Evolutionary conservation across 2,329 filamentous ascomycete genomes (phyloP), one percentile per base, ranked within the genome.

Genomic region (Alternaria arbusti): DNA sequence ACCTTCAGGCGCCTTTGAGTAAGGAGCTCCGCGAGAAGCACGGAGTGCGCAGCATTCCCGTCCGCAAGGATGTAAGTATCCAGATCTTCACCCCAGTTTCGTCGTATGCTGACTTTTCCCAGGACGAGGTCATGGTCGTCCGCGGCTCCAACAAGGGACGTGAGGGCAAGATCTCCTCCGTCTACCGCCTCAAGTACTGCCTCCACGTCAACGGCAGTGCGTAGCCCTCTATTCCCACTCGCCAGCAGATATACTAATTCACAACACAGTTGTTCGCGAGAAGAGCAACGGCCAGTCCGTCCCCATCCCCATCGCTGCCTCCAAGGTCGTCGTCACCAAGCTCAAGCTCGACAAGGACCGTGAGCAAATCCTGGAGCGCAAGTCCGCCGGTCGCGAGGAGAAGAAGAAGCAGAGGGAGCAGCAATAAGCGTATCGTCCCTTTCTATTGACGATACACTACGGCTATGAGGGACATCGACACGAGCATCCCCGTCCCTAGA

Each of bases 1-100:
- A 64, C 67, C 65, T 71, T 66, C 72, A 79, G 76, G 79, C 78
- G 71, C 78, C 78, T 61, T 69, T 80, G 70, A 79, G 78, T 78
- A 80, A 97, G 89, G 96, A 99, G 88, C 90, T 99, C 83, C 91
- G 94, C 82, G 94, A 97, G 86, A 96, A 99, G 90, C 92, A 99
- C 92, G 97, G 97, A 85, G 96, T 97, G 88, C 75, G 91, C 69
- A 77, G 76, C 84, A 97, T 97, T 84, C 96, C 95, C 82, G 89
- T 98, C 87, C 93, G 95, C 87, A 97, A 97, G 87, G 95, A 97
- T 67, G 77, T 79, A 74, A 71, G 76, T 73, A 66, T 57, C 12
- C 32, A 13, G 22, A 20, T 54, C 47, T 10, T 51, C 20, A 52
- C 46, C 15, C 22, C 51, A 23, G 45, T 57, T 57, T 56, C 44